Evolutionary conservation across 768 basidiomycete species (phyloP).

Genomic region (Kwoniella europaea): DNA sequence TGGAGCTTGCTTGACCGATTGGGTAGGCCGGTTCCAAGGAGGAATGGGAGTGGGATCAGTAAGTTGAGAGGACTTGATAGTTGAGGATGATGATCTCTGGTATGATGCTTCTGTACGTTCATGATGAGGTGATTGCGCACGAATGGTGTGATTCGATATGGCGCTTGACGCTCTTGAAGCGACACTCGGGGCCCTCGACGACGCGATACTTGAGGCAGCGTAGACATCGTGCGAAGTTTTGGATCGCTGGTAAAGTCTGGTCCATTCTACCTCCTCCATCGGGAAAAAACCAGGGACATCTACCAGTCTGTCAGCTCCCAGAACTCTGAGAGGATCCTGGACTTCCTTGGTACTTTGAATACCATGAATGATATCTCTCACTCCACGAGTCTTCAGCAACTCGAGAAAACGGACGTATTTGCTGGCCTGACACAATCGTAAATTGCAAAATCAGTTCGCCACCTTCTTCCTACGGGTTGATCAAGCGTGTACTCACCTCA

Average conservation of each 20-base stretch:
- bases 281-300: conserved; percentile 6
- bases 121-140: neutral
- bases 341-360: conserved; percentile 12
- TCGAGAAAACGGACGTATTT: neutral
- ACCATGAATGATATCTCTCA: conserved; percentile 6
- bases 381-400: neutral
- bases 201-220: neutral
- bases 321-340: conserved; percentile 26
- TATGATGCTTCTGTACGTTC: neutral
- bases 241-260: neutral
- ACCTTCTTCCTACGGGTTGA: neutral
- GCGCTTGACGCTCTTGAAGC: neutral
- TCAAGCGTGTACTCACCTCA: neutral
- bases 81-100: neutral
- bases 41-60: neutral
- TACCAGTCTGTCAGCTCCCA: conserved; percentile 24
- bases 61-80: neutral
- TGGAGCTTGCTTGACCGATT: neutral
- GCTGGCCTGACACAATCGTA: neutral
- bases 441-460: neutral
- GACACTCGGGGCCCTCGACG: neutral
- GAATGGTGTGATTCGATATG: neutral
- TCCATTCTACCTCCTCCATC: neutral
- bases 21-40: conserved; percentile 1
- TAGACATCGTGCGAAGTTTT: neutral